Evolutionary conservation across 805 yeast species (phyloP), one percentile per base, ranked within the genome.

Genomic region (Zygoascus ofunaensis): DNA sequence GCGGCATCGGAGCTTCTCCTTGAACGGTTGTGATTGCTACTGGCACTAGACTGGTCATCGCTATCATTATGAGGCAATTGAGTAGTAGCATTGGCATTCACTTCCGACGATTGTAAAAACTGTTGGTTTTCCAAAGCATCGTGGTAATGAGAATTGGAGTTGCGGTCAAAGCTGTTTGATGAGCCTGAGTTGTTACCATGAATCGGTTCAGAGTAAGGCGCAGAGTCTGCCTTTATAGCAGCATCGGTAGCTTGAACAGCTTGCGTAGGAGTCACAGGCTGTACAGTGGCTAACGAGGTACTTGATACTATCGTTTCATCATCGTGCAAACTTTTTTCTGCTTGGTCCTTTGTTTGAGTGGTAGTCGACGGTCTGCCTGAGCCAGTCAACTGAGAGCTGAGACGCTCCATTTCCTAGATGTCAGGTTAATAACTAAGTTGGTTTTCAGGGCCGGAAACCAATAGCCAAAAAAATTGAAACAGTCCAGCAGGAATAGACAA

Each of bases 351-450:
- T n/a, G n/a, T n/a, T n/a, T n/a, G n/a, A n/a, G n/a, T n/a, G n/a
- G n/a, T n/a, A n/a, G n/a, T n/a, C n/a, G n/a, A n/a, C n/a, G n/a
- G n/a, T n/a, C n/a, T n/a, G n/a, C n/a, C n/a, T n/a, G n/a, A n/a
- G n/a, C n/a, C n/a, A n/a, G n/a, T n/a, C n/a, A n/a, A n/a, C n/a
- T n/a, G 30, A 26, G 30, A 17, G 39, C 22, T 36, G 10, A 36
- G 26, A 12, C 39, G 39, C 39, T 36, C 39, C 39, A 36, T 36
- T 21, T 36, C 39, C 39, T 36, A 8, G 34, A 34, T 34, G 36
- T 19, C 18, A 17, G 18, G 32, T 26, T 26, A 8, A 8, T n/a
- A n/a, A n/a, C 8, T 19, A 12, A 34, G 36, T 34, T 17, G 36
- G 19, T 14, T 26, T 8, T 8, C 32, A 8, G 32, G 32, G 32